These are phyloP conservation scores for Alternaria atra DNA, from an alignment of 2,329 filamentous ascomycete species.

Conservation along the genomic window DNA sequence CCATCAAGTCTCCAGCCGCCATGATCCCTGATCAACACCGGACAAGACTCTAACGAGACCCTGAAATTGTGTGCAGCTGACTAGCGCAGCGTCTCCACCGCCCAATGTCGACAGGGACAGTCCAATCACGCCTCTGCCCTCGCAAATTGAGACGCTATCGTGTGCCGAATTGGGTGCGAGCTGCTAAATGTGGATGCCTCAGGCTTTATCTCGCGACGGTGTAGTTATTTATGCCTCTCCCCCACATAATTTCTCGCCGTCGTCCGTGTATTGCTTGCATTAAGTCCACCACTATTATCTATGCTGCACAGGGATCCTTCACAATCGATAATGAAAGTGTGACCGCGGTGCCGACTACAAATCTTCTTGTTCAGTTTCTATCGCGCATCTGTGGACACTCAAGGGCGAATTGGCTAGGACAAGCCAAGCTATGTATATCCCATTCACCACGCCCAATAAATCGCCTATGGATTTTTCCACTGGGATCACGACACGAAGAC, in stretches of 20 bases:
- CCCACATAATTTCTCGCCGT: background rate
- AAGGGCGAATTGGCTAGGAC: background rate
- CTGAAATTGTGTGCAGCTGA: slow-evolving; percentile 12
- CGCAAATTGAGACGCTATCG: background rate
- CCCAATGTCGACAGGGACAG: background rate
- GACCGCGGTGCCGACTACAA: background rate
- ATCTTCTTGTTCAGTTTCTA: background rate
- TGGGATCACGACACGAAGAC: too few relatives aligned
- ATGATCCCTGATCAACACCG: slow-evolving; percentile 2
- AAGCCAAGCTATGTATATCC: background rate
- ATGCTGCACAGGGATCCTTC: background rate
- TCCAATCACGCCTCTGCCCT: slow-evolving; percentile 7
- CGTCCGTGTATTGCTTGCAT: background rate
- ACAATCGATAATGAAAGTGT: background rate
- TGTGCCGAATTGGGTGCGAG: background rate
- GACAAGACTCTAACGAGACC: slow-evolving; percentile 9
- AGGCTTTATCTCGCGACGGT: background rate
- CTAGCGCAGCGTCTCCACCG: slow-evolving; percentile 8
- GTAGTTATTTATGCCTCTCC: slow-evolving; percentile 2
- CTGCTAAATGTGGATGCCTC: slow-evolving; percentile 2
- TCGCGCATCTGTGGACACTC: background rate
- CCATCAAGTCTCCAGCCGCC: slow-evolving; percentile 1
- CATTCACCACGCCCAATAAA: too few relatives aligned
- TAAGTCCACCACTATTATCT: background rate
- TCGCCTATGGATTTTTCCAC: too few relatives aligned